Percentiles rank a stretch among this genome's conserved stretches.
Conservation (phyloP, 192 early-diverging fungal genomes). For the Kappamyces sp. region DNA sequence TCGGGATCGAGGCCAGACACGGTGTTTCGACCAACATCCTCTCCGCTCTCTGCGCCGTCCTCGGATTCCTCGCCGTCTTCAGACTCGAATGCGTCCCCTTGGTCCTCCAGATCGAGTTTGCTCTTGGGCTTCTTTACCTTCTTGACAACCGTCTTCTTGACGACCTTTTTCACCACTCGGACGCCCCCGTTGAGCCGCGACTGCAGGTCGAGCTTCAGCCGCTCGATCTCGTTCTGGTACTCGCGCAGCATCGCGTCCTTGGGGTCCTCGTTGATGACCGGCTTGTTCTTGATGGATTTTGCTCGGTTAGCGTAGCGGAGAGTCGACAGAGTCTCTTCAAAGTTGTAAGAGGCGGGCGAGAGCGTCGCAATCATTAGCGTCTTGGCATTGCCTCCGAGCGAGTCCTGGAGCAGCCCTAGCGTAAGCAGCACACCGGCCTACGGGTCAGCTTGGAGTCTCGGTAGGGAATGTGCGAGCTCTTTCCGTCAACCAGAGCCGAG, state of each 20-base stretch:
- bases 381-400: constrained; percentile 60
- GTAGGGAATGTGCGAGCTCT: constrained; percentile 55
- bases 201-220: constrained; percentile 44
- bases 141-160: constrained; percentile 39
- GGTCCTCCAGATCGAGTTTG: constrained; percentile 8
- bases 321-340: constrained; percentile 54
- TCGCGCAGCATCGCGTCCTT: constrained; percentile 63
- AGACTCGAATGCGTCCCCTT: constrained; percentile 15
- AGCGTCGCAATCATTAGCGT: constrained; percentile 63
- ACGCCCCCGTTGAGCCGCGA: constrained; percentile 33
- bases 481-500: constrained; percentile 56
- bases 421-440: constrained; percentile 12
- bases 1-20: constrained; percentile 42
- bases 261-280: constrained; percentile 61
- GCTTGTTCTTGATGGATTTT: constrained; percentile 64
- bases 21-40: constrained; percentile 20
- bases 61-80: constrained; percentile 19
- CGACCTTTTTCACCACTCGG: constrained; percentile 36
- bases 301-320: constrained; percentile 59
- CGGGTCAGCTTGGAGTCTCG: constrained; percentile 60
- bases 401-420: constrained; percentile 54
- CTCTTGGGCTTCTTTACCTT: constrained; percentile 33
- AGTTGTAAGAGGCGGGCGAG: constrained; percentile 54
- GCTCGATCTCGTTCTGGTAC: constrained; percentile 57
- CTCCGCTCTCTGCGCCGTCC: constrained; percentile 21